Evolutionary conservation across 2,329 filamentous ascomycete species (phyloP), one percentile per base, ranked within the genome.

Genomic region (Nothomitra cinnamomea): DNA sequence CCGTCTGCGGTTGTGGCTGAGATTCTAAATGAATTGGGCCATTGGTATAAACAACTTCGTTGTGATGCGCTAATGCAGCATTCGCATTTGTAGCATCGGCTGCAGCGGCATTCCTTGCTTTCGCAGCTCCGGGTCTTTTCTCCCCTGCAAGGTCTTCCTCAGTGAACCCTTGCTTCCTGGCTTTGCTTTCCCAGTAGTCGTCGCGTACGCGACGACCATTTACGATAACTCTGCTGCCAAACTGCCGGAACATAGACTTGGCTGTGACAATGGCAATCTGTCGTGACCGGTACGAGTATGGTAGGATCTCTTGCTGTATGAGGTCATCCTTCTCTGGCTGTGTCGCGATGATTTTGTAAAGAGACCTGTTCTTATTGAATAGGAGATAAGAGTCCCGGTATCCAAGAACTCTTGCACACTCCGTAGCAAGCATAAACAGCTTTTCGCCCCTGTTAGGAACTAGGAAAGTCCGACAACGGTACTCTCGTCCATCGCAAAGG

Each of bases 121-220:
- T 95, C 55, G 87, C 82, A 40, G 86, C 89, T 53, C 92, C 92
- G 4, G 92, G 92, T 58, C 92, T 78, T 73, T 98, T 96, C 70
- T 98, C 92, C 41, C 92, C 92, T 2, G 92, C 92, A 51, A 89
- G 76, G 67, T 98, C 92, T 58, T 94, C 88, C 66, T 98, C 92
- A 1, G 92, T 98, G 65, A 98, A 98, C 10, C 92, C 92, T 68
- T 98, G 92, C 69, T 96, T 98, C 49, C 85, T 78, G 6, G 92
- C 92, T 69, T 96, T 96, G 63, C 83, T 86, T 68, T 96, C 92
- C 92, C 92, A 98, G 69, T 98, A 98, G 66, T 98, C 92, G 68
- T 98, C 92, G 51, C 92, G 83, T 42, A 98, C 92, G 55, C 92
- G 77, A 57, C 90, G 79, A 35, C 92, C 92, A 62, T 89, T 86